phyloP scores from a whole-genome alignment of 2,329 filamentous ascomycete genomes.

The Lachnum nothofagi region DNA sequence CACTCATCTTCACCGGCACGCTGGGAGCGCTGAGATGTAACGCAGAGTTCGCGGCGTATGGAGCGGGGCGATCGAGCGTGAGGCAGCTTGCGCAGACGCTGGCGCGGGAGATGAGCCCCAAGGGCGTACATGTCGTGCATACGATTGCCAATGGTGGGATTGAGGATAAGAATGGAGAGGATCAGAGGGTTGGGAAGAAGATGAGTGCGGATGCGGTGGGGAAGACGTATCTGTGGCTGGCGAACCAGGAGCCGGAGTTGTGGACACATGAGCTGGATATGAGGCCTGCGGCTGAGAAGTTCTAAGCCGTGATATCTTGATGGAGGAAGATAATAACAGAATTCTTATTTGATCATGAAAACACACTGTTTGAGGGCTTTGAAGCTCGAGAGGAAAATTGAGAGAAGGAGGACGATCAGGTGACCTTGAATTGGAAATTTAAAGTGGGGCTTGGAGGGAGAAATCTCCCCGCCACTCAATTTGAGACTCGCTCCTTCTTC shows the following conservation, averaged over 20 bases:
- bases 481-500: not conserved
- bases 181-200: slow-evolving; percentile 43
- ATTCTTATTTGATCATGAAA: not conserved
- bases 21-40: slow-evolving; percentile 50
- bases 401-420: not conserved
- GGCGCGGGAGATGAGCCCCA: slow-evolving; percentile 51
- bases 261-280: slow-evolving; percentile 25
- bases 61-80: slow-evolving; percentile 47
- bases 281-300: slow-evolving; percentile 10
- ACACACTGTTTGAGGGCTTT: too few relatives aligned
- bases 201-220: slow-evolving; percentile 56
- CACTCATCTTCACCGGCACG: slow-evolving; percentile 53
- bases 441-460: not conserved
- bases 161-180: slow-evolving; percentile 45
- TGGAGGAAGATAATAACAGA: too few relatives aligned
- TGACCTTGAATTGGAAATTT: not conserved
- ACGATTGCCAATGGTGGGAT: slow-evolving; percentile 53
- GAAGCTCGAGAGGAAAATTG: too few relatives aligned
- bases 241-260: slow-evolving; percentile 39
- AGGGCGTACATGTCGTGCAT: slow-evolving; percentile 55
- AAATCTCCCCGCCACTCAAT: not conserved
- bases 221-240: slow-evolving; percentile 49
- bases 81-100: slow-evolving; percentile 52
- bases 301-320: not conserved
- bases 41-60: slow-evolving; percentile 50